Conservation (phyloP, 1,284 basidiomycete genomes). For the Pseudozyma thailandica region DNA sequence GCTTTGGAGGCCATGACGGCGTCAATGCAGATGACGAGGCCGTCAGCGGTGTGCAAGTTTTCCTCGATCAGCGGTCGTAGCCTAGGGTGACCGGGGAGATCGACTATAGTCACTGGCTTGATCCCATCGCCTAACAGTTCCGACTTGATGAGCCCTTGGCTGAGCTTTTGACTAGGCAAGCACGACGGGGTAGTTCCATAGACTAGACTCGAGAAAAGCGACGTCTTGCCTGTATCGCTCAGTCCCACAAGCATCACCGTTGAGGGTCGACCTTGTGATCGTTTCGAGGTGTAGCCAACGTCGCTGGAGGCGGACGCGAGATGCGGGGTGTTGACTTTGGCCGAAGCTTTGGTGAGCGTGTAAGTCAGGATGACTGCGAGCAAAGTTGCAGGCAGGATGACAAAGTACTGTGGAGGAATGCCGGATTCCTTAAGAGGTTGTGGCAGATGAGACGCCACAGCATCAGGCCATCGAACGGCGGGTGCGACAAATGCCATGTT, state of each 20-base stretch:
- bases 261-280: slow-evolving; percentile 29
- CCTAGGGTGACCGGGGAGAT: slow-evolving; percentile 62
- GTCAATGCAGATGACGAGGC: slow-evolving; percentile 64
- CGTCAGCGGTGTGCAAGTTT: slow-evolving; percentile 51
- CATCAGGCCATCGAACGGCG: slow-evolving; percentile 53
- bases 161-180: slow-evolving; percentile 53
- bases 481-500: slow-evolving; percentile 41
- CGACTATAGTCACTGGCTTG: slow-evolving; percentile 50
- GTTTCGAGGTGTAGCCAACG: slow-evolving; percentile 13
- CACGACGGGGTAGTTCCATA: slow-evolving; percentile 53
- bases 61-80: slow-evolving; percentile 53
- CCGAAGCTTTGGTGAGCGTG: slow-evolving; percentile 36
- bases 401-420: slow-evolving; percentile 46
- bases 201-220: slow-evolving; percentile 58
- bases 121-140: background rate
- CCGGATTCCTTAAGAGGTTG: slow-evolving; percentile 33
- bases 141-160: slow-evolving; percentile 23
- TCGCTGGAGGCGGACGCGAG: slow-evolving; percentile 7
- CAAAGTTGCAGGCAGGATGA: slow-evolving; percentile 46
- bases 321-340: slow-evolving; percentile 14
- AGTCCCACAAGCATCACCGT: slow-evolving; percentile 58
- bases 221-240: slow-evolving; percentile 60
- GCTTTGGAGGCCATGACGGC: slow-evolving; percentile 58
- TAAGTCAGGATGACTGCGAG: slow-evolving; percentile 47
- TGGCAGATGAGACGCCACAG: slow-evolving; percentile 33